Evolutionary conservation across 192 early-diverging fungal genomes (phyloP).

Genomic region (Ambispora gerdemannii): DNA sequence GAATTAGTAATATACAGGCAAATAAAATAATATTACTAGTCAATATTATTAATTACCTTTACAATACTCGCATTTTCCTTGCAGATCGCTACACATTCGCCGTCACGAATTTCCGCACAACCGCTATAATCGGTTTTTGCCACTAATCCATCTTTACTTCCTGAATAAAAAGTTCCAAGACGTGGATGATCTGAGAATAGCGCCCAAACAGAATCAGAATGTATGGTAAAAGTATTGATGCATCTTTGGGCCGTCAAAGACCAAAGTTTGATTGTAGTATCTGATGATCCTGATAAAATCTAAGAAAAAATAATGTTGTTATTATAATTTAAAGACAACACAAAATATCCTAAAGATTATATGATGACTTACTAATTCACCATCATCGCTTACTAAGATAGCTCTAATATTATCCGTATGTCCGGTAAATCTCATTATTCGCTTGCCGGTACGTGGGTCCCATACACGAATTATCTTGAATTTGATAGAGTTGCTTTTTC

Average conservation of each 20-base stretch:
- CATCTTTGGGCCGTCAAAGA: conserved; percentile 83
- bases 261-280: conserved; percentile 98
- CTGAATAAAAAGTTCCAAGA: conserved; percentile 89
- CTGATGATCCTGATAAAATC: conserved; percentile 90
- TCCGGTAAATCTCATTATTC: conserved; percentile 76
- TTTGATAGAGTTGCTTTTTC: too few relatives aligned
- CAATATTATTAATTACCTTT: conserved; percentile 48
- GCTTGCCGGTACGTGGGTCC: conserved; percentile 76
- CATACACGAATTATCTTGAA: conserved; percentile 76
- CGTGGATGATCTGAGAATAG: conserved; percentile 81
- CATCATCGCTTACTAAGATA: conserved; percentile 82
- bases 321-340: background rate
- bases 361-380: conserved; percentile 60
- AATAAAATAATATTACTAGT: conserved; percentile 1
- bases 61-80: conserved; percentile 79
- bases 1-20: background rate
- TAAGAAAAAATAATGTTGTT: conserved; percentile 33
- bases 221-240: conserved; percentile 84
- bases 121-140: conserved; percentile 63
- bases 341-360: background rate
- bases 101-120: conserved; percentile 49
- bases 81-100: conserved; percentile 83
- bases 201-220: conserved; percentile 87
- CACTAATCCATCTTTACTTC: conserved; percentile 87
- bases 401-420: conserved; percentile 96